Base-by-base conservation (phyloP, 768 basidiomycete species). In the Tubosaeta brunneosetosa region DNA sequence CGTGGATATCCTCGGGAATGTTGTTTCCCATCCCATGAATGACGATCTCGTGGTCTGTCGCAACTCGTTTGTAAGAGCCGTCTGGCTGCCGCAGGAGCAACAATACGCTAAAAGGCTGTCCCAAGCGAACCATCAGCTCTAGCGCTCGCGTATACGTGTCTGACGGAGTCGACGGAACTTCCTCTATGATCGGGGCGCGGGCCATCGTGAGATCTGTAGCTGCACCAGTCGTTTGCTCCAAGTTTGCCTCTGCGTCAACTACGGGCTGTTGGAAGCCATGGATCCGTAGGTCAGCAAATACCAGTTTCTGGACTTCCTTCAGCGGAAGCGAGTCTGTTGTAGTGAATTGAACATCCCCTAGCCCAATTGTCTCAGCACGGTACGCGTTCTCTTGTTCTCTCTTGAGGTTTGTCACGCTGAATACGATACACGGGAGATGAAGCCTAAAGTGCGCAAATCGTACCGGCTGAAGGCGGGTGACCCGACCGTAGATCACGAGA, bases 11-110 rank as follows among this genome's bases (percentile, higher is more conserved):
- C 11, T 40, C 25, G 27, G 40, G n/a, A 34, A 33, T n/a, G n/a
- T 26, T n/a, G 11, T 36, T 29, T 36, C 42, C 25, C 3, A 29
- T 42, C 29, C 43, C 36, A 11, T 22, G 47, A 31, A 55, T 44
- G n/a, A 36, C 8, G 12, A 59, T 55, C 13, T 49, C 47, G 4
- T n/a, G 9, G 17, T 59, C 57, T 2, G 52, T 36, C 4, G 50
- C 57, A 3, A 59, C 47, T n/a, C 50, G 52, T 29, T 22, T 47
- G 41, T 49, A 55, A 9, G 33, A 43, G 11, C 37, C 16, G 22
- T 55, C 14, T 3, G 50, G 9, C 3, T 55, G 47, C 9, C 17
- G 34, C 6, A 43, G 36, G 11, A 59, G 38, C 10, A 59, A 16
- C 12, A 58, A 19, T 0, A 50, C 50, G 0, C 6, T 29, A 16